Evolutionary conservation across 208 protist genomes (phyloP).

Genomic region (Leishmania turanica): DNA sequence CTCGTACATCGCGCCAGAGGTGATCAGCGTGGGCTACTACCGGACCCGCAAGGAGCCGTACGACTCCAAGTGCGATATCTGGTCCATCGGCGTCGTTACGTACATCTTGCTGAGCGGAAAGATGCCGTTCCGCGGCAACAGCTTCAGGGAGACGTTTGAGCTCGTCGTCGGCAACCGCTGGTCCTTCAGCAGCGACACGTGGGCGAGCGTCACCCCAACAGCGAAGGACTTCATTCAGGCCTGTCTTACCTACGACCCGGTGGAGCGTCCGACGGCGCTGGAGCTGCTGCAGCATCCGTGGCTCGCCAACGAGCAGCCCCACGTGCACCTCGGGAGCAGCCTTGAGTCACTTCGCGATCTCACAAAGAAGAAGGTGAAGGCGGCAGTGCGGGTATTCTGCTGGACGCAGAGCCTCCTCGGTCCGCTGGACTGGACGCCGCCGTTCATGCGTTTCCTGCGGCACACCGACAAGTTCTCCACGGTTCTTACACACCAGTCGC

Average conservation of each 20-base stretch:
- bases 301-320: conserved; percentile 48
- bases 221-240: conserved; percentile 65
- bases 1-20: conserved; percentile 86
- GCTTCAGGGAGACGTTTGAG: conserved; percentile 68
- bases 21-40: conserved; percentile 74
- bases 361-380: conserved; percentile 70
- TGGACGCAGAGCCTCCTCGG: conserved; percentile 67
- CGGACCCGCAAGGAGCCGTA: conserved; percentile 51
- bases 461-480: conserved; percentile 76
- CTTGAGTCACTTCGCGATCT: conserved; percentile 55
- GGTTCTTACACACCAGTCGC: conserved; percentile 63
- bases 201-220: conserved; percentile 47
- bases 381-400: conserved; percentile 70
- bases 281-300: conserved; percentile 71
- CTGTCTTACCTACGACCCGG: conserved; percentile 74
- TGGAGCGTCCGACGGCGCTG: conserved; percentile 59
- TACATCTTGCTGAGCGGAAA: conserved; percentile 81
- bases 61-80: conserved; percentile 82
- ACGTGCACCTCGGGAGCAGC: conserved; percentile 54
- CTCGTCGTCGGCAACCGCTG: conserved; percentile 64
- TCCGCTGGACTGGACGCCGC: conserved; percentile 57
- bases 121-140: conserved; percentile 73
- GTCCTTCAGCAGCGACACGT: conserved; percentile 54
- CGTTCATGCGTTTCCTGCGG: conserved; percentile 84
- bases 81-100: conserved; percentile 85